A percentile compares a stretch with the other conserved stretches of the same genome.
phyloP scores from a whole-genome alignment of 805 yeast species.

The Cyberlindnera galapagoensis region DNA sequence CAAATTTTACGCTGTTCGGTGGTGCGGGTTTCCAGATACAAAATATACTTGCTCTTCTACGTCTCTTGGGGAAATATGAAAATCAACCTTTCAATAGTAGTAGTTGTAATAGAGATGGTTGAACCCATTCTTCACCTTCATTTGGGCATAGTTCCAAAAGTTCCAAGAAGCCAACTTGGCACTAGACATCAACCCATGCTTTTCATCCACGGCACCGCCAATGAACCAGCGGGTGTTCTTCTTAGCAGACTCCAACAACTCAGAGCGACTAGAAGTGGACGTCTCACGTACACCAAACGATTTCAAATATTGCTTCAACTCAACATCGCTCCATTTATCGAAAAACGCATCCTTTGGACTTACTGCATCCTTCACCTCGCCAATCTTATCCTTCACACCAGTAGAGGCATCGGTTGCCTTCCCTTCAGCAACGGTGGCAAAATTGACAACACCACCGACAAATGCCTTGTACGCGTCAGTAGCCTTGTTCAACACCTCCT shows the following conservation, averaged over 20 bases:
- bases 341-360: constrained; percentile 23
- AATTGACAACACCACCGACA: constrained; percentile 9
- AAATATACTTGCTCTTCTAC: no score
- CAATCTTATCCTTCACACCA: constrained; percentile 3
- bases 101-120: constrained; percentile 7
- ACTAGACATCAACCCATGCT: background rate
- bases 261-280: constrained; percentile 25
- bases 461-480: constrained; percentile 18
- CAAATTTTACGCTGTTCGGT: background rate
- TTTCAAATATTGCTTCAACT: constrained; percentile 33
- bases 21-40: no score
- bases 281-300: constrained; percentile 34
- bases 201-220: constrained; percentile 16
- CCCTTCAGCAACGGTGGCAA: constrained; percentile 12
- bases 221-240: constrained; percentile 35
- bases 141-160: constrained; percentile 6
- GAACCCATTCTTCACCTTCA: constrained; percentile 6
- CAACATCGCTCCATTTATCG: constrained; percentile 37
- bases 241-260: constrained; percentile 33
- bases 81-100: no score
- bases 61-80: no score
- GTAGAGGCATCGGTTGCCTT: constrained; percentile 12
- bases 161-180: constrained; percentile 9
- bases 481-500: constrained; percentile 19
- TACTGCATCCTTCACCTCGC: constrained; percentile 6